A percentile compares a stretch with the other conserved stretches of the same genome.
phyloP scores from a whole-genome alignment of 352 stramenopile genomes.

The Phytophthora ohioensis region DNA sequence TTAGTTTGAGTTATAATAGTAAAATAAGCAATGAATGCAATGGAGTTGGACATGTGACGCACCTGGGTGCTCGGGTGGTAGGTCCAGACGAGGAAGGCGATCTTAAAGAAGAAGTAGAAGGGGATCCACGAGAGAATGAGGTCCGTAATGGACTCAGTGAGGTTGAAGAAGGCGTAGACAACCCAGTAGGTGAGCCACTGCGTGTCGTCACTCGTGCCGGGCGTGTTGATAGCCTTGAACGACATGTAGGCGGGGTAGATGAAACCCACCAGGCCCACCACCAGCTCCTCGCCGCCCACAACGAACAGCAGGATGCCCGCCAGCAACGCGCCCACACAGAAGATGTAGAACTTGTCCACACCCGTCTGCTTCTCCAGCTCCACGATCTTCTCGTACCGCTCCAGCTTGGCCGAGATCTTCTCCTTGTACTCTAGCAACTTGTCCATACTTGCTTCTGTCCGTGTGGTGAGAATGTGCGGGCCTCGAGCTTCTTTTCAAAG shows the following conservation, averaged over 20 bases:
- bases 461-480: neutral
- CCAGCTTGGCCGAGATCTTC: conserved; percentile 81
- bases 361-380: conserved; percentile 88
- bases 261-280: conserved; percentile 88
- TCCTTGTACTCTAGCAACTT: conserved; percentile 87
- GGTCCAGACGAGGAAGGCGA: conserved; percentile 87
- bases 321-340: conserved; percentile 55
- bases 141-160: conserved; percentile 93
- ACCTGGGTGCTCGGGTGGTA: conserved; percentile 84
- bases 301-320: conserved; percentile 79
- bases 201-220: conserved; percentile 77
- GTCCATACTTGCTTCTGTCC: conserved; percentile 61
- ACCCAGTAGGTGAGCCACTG: conserved; percentile 94
- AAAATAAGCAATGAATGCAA: conserved; percentile 11
- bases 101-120: conserved; percentile 91
- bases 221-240: conserved; percentile 90
- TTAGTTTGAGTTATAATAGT: conserved; percentile 11
- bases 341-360: conserved; percentile 92
- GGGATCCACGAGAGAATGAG: conserved; percentile 85
- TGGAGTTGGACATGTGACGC: neutral
- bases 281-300: conserved; percentile 75
- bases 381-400: conserved; percentile 86
- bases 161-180: conserved; percentile 97
- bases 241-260: conserved; percentile 91
- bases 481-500: conserved; percentile 56